Evolutionary conservation across 108 stramenopile species (phyloP).

Genomic region (Cylindrotheca fusiformis): DNA sequence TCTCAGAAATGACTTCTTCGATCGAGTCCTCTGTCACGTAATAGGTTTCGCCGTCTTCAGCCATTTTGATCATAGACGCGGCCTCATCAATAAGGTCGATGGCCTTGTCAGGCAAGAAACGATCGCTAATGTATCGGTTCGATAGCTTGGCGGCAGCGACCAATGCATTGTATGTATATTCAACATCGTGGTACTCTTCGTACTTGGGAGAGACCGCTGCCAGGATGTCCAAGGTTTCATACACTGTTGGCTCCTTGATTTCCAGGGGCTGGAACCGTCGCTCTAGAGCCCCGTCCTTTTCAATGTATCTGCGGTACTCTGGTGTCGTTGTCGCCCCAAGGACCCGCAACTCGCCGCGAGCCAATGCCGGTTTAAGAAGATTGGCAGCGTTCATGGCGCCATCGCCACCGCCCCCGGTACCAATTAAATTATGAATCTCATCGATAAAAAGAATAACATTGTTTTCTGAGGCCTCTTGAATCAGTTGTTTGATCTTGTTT

Average conservation of each 20-base stretch:
- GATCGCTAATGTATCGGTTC: constrained; percentile 69
- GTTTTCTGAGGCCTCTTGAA: constrained; percentile 60
- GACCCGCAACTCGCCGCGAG: constrained; percentile 69
- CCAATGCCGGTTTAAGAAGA: constrained; percentile 86
- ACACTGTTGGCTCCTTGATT: constrained; percentile 79
- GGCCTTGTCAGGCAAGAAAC: constrained; percentile 57
- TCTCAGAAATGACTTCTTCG: constrained; percentile 58
- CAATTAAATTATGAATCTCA: constrained; percentile 79
- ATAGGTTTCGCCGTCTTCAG: constrained; percentile 51
- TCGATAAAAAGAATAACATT: constrained; percentile 85
- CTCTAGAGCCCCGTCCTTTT: constrained; percentile 85
- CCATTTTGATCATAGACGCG: constrained; percentile 87
- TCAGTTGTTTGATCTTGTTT: constrained; percentile 72
- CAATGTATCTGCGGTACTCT: constrained; percentile 90
- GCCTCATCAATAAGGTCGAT: constrained; percentile 97
- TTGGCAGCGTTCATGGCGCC: constrained; percentile 90
- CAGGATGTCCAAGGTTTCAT: constrained; percentile 81
- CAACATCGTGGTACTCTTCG: constrained; percentile 77
- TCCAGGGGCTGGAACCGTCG: constrained; percentile 84
- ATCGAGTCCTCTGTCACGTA: constrained; percentile 69
- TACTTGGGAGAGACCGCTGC: constrained; percentile 71
- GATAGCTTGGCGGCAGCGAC: constrained; percentile 66
- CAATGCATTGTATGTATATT: constrained; percentile 61
- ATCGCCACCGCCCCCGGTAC: constrained; percentile 87
- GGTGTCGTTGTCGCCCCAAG: constrained; percentile 87